Conservation (phyloP, 345 rosid species). For the Passiflora organensis region DNA sequence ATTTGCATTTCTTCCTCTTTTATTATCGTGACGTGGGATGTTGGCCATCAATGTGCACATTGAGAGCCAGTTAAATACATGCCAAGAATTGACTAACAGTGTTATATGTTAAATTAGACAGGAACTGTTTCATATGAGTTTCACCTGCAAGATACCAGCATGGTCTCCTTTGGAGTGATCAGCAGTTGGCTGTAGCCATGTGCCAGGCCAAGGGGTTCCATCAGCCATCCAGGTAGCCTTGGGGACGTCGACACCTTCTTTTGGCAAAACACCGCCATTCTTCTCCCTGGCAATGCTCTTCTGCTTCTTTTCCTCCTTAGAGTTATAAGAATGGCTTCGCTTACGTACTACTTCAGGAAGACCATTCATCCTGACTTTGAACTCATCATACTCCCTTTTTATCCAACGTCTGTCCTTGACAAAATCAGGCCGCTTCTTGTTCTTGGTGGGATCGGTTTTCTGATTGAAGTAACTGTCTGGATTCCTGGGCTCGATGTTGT, state of each 20-base stretch:
- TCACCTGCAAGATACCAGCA: conserved; percentile 73
- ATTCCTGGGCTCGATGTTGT: conserved; percentile 81
- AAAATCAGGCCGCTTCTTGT: conserved; percentile 77
- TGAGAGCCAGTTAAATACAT: too few species aligned
- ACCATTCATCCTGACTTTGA: conserved; percentile 89
- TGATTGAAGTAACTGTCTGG: conserved; percentile 80
- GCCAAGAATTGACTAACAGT: too few species aligned
- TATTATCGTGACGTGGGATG: too few species aligned
- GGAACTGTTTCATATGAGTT: too few species aligned
- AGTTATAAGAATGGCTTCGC: conserved; percentile 55
- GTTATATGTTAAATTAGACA: too few species aligned
- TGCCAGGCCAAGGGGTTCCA: conserved; percentile 97
- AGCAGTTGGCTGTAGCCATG: conserved; percentile 56
- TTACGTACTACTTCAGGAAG: conserved; percentile 71
- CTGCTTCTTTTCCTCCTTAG: conserved; percentile 56
- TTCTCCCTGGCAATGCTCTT: conserved; percentile 49
- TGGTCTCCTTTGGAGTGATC: conserved; percentile 90
- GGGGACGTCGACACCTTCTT: conserved; percentile 38
- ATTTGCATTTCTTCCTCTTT: too few species aligned
- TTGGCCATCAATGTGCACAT: too few species aligned
- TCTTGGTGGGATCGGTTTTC: conserved; percentile 73
- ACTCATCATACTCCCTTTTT: conserved; percentile 92
- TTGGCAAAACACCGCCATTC: conserved; percentile 47
- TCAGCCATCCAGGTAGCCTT: conserved; percentile 99
- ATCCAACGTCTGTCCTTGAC: conserved; percentile 95